Evolutionary conservation across 768 basidiomycete genomes (phyloP).

Genomic region (Dacryopinax primogenitus): DNA sequence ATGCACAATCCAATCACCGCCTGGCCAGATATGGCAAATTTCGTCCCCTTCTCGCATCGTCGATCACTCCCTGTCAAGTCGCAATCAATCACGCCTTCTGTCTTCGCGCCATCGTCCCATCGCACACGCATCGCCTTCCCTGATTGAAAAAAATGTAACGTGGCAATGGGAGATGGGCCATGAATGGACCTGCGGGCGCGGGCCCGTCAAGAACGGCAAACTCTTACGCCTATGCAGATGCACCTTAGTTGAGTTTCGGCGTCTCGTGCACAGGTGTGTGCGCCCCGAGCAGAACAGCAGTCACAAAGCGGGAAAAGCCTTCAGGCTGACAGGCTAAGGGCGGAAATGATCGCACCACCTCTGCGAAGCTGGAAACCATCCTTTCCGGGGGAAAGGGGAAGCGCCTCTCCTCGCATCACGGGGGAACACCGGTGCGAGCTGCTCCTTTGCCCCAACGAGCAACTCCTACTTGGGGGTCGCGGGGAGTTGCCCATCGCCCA

Average conservation of each 20-base stretch:
- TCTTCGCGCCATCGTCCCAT: not conserved
- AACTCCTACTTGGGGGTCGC: not conserved
- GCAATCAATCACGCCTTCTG: not conserved
- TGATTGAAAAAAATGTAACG: too few species aligned
- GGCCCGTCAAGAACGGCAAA: too few species aligned
- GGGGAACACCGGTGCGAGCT: too few species aligned
- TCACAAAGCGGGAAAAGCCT: not conserved
- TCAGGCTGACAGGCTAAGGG: not conserved
- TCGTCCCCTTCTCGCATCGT: too few species aligned
- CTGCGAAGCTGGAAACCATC: not conserved
- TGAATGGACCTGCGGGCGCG: too few species aligned
- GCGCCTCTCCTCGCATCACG: too few species aligned
- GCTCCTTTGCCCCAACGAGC: not conserved
- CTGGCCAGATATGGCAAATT: not conserved
- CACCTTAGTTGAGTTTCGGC: not conserved
- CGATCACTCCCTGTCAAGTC: too few species aligned
- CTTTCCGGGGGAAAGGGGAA: too few species aligned
- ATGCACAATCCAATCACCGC: not conserved
- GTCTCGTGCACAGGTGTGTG: too few species aligned
- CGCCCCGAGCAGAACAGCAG: too few species aligned
- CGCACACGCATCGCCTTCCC: not conserved
- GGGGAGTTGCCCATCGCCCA: too few species aligned
- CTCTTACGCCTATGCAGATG: not conserved
- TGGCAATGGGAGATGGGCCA: too few species aligned
- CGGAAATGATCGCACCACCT: not conserved